Conservation (phyloP, 2,329 filamentous ascomycete species). For the Teratosphaeria destructans region DNA sequence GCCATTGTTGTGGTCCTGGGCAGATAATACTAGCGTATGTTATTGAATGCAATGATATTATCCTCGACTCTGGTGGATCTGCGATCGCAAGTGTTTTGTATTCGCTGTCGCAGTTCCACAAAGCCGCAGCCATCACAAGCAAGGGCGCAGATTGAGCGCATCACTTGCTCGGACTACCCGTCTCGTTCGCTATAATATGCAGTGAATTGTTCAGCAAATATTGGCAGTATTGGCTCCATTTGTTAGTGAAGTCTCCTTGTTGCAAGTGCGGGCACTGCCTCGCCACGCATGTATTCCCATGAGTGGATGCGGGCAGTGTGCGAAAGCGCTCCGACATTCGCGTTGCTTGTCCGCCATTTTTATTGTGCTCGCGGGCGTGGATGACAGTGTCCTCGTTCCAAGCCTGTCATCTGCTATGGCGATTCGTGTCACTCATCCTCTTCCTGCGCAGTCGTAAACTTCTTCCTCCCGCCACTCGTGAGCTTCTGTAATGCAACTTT, state of each 20-base stretch:
- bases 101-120: neutral
- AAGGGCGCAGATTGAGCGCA: neutral
- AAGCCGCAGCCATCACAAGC: neutral
- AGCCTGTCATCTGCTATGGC: neutral
- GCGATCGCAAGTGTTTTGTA: neutral
- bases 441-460: slow-evolving; percentile 48
- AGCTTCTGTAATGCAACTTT: slow-evolving; percentile 85
- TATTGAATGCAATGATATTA: neutral
- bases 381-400: neutral
- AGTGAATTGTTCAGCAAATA: no score
- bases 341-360: no score
- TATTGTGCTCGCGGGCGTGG: no score
- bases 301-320: no score
- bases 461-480: slow-evolving; percentile 71
- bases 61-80: neutral
- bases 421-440: slow-evolving; percentile 15
- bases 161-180: neutral
- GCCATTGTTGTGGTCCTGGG: slow-evolving; percentile 14
- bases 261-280: no score
- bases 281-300: no score
- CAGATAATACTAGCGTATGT: neutral
- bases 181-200: no score
- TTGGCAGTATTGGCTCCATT: no score
- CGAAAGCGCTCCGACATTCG: no score
- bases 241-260: no score